These are phyloP conservation scores for Yarrowia keelungensis DNA, from an alignment of 805 yeast genomes.

Conservation along the genomic window DNA sequence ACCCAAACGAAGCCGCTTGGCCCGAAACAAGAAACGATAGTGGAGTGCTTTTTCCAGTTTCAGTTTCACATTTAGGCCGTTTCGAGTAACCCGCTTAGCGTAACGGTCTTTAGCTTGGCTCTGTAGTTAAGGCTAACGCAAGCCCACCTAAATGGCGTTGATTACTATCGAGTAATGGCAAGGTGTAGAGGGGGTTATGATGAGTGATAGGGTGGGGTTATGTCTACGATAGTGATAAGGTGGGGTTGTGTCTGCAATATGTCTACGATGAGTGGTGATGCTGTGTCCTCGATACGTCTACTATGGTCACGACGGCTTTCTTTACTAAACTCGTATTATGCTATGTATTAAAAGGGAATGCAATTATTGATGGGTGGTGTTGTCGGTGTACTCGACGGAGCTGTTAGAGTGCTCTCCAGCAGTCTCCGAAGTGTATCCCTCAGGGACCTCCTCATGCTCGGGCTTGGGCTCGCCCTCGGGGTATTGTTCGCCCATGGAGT, in stretches of 20 bases:
- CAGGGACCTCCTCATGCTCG: constrained; percentile 31
- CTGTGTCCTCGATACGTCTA: too few relatives aligned
- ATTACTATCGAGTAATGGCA: not conserved
- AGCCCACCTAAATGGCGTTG: not conserved
- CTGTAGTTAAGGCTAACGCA: not conserved
- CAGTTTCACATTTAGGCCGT: not conserved
- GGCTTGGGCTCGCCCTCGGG: constrained; percentile 33
- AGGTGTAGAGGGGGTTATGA: too few relatives aligned
- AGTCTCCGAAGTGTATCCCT: constrained; percentile 24
- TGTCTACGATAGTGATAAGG: not conserved
- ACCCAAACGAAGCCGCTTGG: not conserved
- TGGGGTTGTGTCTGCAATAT: too few relatives aligned
- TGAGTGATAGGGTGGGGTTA: not conserved
- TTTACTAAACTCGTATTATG: not conserved
- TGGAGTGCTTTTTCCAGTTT: not conserved
- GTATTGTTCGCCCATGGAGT: constrained; percentile 23
- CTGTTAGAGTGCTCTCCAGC: constrained; percentile 16
- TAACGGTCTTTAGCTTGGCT: not conserved
- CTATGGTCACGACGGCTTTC: too few relatives aligned
- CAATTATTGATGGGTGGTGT: constrained; percentile 25
- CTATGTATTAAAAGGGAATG: constrained; percentile 19
- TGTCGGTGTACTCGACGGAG: constrained; percentile 12
- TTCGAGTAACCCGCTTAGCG: not conserved
- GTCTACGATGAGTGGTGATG: too few relatives aligned
- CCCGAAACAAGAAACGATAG: constrained; percentile 2